These are phyloP conservation scores for Plasmodium vinckei DNA, from an alignment of 169 alveolate genomes.

Conservation along the genomic window DNA sequence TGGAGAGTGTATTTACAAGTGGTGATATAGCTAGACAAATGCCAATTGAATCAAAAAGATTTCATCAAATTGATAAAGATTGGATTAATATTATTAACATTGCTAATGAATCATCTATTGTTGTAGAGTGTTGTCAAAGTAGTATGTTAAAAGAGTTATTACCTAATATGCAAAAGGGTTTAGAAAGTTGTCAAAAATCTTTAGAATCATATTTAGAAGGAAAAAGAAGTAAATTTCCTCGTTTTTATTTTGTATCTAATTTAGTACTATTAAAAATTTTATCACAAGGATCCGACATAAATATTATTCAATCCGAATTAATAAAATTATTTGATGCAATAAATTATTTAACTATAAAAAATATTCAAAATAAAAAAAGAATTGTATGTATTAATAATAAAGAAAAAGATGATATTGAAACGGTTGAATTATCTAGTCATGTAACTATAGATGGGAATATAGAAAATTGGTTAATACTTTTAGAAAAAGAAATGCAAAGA, in stretches of 20 bases:
- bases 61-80: constrained; percentile 94
- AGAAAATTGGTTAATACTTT: constrained; percentile 96
- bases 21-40: constrained; percentile 98
- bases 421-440: constrained; percentile 90
- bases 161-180: constrained; percentile 92
- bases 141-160: constrained; percentile 95
- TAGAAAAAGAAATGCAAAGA: constrained; percentile 93
- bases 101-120: constrained; percentile 95
- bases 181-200: constrained; percentile 95
- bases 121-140: constrained; percentile 94
- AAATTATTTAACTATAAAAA: constrained; percentile 91
- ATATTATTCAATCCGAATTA: constrained; percentile 94
- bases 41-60: constrained; percentile 97
- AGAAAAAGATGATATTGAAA: constrained; percentile 92
- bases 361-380: constrained; percentile 78
- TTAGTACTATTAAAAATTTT: constrained; percentile 95
- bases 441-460: constrained; percentile 97
- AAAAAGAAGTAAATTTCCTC: constrained; percentile 97
- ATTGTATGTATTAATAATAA: constrained; percentile 85
- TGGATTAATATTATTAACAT: constrained; percentile 96
- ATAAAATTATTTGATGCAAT: constrained; percentile 97
- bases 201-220: constrained; percentile 96
- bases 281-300: constrained; percentile 97
- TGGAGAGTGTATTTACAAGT: constrained; percentile 97
- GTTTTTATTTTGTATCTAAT: constrained; percentile 97